Evolutionary conservation across 768 basidiomycete genomes (phyloP).

Genomic region (Tricholomella constricta): DNA sequence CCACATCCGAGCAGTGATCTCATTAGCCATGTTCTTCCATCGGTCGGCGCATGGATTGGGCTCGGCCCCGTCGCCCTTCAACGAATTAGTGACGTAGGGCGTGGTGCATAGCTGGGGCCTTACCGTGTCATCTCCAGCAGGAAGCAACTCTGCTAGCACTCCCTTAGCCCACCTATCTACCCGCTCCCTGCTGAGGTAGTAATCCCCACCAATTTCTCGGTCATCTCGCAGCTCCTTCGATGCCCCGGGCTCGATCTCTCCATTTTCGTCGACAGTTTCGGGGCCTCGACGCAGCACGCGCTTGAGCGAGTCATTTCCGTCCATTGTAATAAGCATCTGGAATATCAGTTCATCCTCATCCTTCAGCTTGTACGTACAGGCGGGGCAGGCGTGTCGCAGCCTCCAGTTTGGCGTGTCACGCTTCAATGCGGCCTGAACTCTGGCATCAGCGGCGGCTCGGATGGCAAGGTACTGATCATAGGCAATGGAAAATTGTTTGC

Average conservation of each 20-base stretch:
- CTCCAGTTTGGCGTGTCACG: slow-evolving; percentile 25
- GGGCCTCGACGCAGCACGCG: slow-evolving; percentile 10
- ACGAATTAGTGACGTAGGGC: neutral
- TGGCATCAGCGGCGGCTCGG: slow-evolving; percentile 2
- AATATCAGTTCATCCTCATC: slow-evolving; percentile 22
- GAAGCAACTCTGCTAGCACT: slow-evolving; percentile 6
- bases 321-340: slow-evolving; percentile 23
- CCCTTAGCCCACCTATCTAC: slow-evolving; percentile 25
- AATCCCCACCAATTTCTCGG: slow-evolving; percentile 12
- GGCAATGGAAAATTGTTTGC: slow-evolving; percentile 24
- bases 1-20: slow-evolving; percentile 21
- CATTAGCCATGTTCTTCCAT: slow-evolving; percentile 24
- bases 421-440: slow-evolving; percentile 21
- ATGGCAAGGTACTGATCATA: slow-evolving; percentile 29
- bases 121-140: slow-evolving; percentile 10
- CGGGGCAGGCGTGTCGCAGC: slow-evolving; percentile 25
- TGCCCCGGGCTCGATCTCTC: neutral
- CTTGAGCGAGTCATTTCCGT: slow-evolving; percentile 33
- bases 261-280: neutral
- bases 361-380: slow-evolving; percentile 28
- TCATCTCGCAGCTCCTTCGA: slow-evolving; percentile 14
- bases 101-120: too few species aligned
- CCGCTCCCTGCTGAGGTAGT: slow-evolving; percentile 20
- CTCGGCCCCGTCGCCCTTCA: neutral
- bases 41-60: slow-evolving; percentile 18